Base-by-base conservation (phyloP, 768 basidiomycete species). In the Termitomyces sp. region DNA sequence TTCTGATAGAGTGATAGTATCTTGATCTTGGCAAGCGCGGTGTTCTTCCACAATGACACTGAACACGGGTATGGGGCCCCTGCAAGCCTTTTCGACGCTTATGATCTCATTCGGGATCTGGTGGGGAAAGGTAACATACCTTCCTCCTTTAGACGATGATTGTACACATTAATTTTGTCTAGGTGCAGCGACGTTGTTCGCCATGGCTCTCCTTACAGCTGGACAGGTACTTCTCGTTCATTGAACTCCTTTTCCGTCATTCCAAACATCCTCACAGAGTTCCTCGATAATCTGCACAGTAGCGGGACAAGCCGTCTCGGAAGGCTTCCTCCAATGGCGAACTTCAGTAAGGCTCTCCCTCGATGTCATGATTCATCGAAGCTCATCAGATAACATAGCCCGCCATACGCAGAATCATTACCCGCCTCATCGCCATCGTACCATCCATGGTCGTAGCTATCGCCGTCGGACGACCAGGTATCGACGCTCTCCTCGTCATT, bases 261-360 rank as follows among this genome's bases (percentile, higher is more conserved):
- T 28, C 50, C 40, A 15, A 21, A 6, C 5, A 3, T 42, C 21
- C n/a, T 28, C 17, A 17, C 49, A 81, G 77, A 90, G 90, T 59
- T 90, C 95, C 0, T 89, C 88, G 7, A 80, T 97, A 48, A 87
- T 96, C 3, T 93, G 91, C 10, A 97, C 93, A 0, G 79, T 96
- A 12, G 87, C 91, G 0, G 93, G 93, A 0, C 94, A 97, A 69
- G 87, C 90, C 21, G 87, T 98, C 38, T 85, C 85, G 0, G 93
- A 97, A 69, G 93, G 94, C 0, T 93, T 94, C 69, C 77, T 96
- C 52, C 83, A 82, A 51, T 96, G 93, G 93, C 79, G 83, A 45
- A 80, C 92, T 35, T 88, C 90, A 60, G 88, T 89, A 64, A 58
- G 74, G 64, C 32, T 34, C 32, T 47, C 19, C 28, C 46, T 65